Conservation (phyloP, 305 asterid genomes). For the Coffea humblotiana region DNA sequence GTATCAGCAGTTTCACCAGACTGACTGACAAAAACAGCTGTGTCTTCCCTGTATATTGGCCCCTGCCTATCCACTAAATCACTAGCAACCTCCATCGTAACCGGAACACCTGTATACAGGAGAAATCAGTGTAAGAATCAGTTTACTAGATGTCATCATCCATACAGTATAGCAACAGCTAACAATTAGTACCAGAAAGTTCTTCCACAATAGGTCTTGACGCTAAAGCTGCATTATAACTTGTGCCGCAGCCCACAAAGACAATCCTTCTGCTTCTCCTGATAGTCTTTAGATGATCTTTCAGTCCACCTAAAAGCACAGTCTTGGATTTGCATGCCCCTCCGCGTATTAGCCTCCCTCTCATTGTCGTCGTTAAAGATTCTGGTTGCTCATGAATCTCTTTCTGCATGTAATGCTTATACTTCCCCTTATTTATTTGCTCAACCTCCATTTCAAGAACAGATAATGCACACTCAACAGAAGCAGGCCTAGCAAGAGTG, state of each 20-base stretch:
- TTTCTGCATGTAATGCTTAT: conserved; percentile 97
- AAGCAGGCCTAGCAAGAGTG: conserved; percentile 65
- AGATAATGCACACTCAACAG: conserved; percentile 92
- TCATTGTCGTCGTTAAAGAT: conserved; percentile 89
- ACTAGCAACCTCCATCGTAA: conserved; percentile 96
- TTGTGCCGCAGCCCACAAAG: conserved; percentile 95
- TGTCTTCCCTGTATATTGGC: conserved; percentile 92
- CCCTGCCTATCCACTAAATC: conserved; percentile 97
- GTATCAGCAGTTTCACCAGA: conserved; percentile 99
- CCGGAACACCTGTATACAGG: conserved; percentile 68
- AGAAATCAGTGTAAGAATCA: conserved; percentile 12
- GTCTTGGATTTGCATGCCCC: conserved; percentile 83
- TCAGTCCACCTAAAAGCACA: conserved; percentile 92
- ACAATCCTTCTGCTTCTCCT: conserved; percentile 95
- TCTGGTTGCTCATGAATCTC: conserved; percentile 98
- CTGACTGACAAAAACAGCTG: conserved; percentile 93
- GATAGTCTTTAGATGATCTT: conserved; percentile 89
- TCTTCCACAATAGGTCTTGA: conserved; percentile 92
- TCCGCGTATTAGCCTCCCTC: conserved; percentile 94
- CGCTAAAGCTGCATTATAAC: conserved; percentile 97
- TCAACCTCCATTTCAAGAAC: conserved; percentile 96
- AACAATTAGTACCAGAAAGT: conserved; percentile 70
- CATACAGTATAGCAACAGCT: background rate
- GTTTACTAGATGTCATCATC: background rate
- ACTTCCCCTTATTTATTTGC: conserved; percentile 94